These are phyloP conservation scores for Chlorella sp. DNA, from an alignment of 139 green algal species.

Conservation along the genomic window DNA sequence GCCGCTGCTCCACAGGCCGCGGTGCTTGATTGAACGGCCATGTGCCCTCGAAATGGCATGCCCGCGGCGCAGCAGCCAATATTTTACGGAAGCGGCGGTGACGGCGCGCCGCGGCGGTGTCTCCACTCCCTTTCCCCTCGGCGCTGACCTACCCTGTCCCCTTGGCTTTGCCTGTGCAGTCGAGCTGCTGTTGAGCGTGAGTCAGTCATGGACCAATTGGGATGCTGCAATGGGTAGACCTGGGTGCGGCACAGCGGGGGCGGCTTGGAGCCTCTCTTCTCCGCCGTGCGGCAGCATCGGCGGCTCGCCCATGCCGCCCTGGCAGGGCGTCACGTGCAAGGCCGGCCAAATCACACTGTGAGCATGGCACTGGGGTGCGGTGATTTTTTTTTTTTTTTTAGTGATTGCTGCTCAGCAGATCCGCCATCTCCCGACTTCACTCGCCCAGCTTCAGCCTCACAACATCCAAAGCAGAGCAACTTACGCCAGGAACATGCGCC, in stretches of 20 bases:
- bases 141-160: not conserved
- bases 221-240: not conserved
- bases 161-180: not conserved
- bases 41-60: no score
- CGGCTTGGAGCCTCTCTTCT: not conserved
- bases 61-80: no score
- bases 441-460: no score
- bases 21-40: no score
- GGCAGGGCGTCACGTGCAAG: constrained; percentile 7
- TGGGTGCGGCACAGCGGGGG: not conserved
- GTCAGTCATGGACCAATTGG: not conserved
- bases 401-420: no score
- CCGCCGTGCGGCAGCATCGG: not conserved
- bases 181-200: not conserved
- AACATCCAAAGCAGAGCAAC: no score
- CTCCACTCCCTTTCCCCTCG: not conserved
- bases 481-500: no score
- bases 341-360: not conserved
- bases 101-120: not conserved
- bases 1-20: no score
- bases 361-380: not conserved
- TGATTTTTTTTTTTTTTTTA: no score
- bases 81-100: not conserved
- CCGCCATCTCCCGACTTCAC: no score
- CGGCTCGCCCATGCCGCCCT: not conserved